A percentile compares a stretch with the other conserved stretches of the same genome.
Conservation (phyloP, 2,329 filamentous ascomycete genomes). For the Zarea fungicola region DNA sequence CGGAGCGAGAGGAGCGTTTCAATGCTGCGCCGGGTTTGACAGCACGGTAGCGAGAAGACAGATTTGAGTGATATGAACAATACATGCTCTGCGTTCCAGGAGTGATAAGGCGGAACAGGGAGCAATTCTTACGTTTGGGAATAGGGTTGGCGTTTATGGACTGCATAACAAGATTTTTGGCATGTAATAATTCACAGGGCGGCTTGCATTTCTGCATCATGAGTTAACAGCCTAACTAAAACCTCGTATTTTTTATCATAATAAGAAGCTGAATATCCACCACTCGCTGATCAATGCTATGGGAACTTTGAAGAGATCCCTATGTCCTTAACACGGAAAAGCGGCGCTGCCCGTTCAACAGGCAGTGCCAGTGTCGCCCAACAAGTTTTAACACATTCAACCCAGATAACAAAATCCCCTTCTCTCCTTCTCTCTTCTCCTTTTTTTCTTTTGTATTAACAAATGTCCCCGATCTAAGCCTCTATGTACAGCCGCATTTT, state of each 20-base stretch:
- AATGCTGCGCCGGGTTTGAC: constrained; percentile 59
- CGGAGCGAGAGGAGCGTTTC: constrained; percentile 90
- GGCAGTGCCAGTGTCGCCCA: too few relatives aligned
- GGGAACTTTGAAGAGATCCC: not conserved
- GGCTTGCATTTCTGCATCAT: too few relatives aligned
- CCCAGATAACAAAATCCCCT: too few relatives aligned
- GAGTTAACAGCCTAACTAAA: too few relatives aligned
- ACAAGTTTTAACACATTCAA: too few relatives aligned
- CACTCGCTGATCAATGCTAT: constrained; percentile 4
- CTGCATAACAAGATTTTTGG: not conserved
- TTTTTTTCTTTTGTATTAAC: not conserved
- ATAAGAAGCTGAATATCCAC: not conserved
- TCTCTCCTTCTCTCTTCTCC: too few relatives aligned
- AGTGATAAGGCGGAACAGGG: not conserved
- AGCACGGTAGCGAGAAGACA: constrained; percentile 29
- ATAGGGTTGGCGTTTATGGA: constrained; percentile 8
- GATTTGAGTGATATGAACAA: not conserved
- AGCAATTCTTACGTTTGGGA: not conserved
- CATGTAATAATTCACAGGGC: not conserved
- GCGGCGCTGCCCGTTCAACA: not conserved
- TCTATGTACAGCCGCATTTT: not conserved
- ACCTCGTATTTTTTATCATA: not conserved
- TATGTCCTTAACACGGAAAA: not conserved
- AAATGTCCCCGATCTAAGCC: not conserved
- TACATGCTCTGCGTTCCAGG: not conserved